These are phyloP conservation scores for Hyaloscypha hepaticicola DNA, from an alignment of 495 filamentous ascomycete species.

Conservation along the genomic window DNA sequence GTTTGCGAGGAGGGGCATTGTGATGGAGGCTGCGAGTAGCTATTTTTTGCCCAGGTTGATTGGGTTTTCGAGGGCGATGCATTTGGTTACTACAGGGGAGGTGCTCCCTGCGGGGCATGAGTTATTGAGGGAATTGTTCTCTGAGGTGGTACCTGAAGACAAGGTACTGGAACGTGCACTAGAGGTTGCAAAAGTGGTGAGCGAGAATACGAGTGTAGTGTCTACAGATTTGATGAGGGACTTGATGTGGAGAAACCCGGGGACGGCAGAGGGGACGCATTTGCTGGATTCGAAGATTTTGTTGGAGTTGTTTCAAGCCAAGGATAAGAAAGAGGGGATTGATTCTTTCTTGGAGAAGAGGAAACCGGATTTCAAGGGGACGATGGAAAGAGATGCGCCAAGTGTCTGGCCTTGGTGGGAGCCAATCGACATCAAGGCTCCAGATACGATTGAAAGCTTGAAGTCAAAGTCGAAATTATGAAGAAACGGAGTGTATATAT, in stretches of 20 bases:
- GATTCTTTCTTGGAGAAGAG: conserved; percentile 48
- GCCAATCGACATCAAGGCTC: conserved; percentile 20
- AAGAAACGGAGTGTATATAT: too few species aligned
- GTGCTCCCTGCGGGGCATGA: conserved; percentile 41
- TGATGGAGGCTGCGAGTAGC: conserved; percentile 62
- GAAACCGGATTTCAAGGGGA: conserved; percentile 50
- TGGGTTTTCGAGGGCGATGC: conserved; percentile 54
- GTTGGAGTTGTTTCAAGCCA: conserved; percentile 51
- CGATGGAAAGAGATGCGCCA: conserved; percentile 46
- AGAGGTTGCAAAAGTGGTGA: conserved; percentile 57
- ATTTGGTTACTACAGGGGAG: conserved; percentile 51
- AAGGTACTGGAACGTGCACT: conserved; percentile 56
- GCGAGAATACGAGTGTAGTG: conserved; percentile 55
- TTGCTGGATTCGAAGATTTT: conserved; percentile 57
- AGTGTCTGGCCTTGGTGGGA: conserved; percentile 50
- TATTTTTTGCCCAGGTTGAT: conserved; percentile 64
- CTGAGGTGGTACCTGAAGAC: conserved; percentile 50
- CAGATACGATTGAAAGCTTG: conserved; percentile 6
- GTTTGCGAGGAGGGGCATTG: conserved; percentile 59
- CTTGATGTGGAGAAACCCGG: conserved; percentile 57
- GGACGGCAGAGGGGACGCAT: conserved; percentile 56
- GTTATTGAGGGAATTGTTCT: conserved; percentile 54
- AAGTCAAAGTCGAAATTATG: conserved; percentile 21
- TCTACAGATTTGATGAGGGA: conserved; percentile 56
- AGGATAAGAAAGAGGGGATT: conserved; percentile 50